A percentile compares a stretch with the other conserved stretches of the same genome.
Conservation (phyloP, 1,139 yeast genomes). For the Kodamaea derodonti region DNA sequence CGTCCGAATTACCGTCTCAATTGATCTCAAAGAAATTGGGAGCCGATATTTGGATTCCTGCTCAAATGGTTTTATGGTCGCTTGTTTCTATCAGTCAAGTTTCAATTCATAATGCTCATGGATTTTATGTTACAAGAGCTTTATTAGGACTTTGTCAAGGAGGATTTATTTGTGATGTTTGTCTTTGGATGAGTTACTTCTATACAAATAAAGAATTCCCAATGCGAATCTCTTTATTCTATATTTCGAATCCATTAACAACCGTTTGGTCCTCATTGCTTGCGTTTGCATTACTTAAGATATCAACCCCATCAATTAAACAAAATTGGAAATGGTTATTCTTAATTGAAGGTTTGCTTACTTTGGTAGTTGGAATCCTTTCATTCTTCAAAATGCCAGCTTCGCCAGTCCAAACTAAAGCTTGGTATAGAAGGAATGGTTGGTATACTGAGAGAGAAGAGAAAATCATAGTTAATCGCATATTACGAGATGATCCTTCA, state of each 20-base stretch:
- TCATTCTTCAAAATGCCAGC: slow-evolving; percentile 60
- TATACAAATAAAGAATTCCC: slow-evolving; percentile 51
- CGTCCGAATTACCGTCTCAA: slow-evolving; percentile 32
- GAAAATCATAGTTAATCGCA: slow-evolving; percentile 57
- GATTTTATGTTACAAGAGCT: slow-evolving; percentile 41
- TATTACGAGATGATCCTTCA: slow-evolving; percentile 64
- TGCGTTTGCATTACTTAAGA: slow-evolving; percentile 44
- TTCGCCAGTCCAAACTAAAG: slow-evolving; percentile 52
- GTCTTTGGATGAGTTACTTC: slow-evolving; percentile 54
- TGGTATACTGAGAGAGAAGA: slow-evolving; percentile 65
- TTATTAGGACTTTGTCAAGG: slow-evolving; percentile 51
- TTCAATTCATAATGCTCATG: slow-evolving; percentile 16
- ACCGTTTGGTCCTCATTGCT: slow-evolving; percentile 36
- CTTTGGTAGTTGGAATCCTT: slow-evolving; percentile 51
- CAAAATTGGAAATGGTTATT: slow-evolving; percentile 68
- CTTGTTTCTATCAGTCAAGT: slow-evolving; percentile 24
- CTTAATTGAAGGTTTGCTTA: slow-evolving; percentile 57
- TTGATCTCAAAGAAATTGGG: slow-evolving; percentile 30
- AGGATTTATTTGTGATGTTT: slow-evolving; percentile 54
- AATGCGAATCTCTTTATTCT: slow-evolving; percentile 47
- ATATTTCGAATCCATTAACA: slow-evolving; percentile 41
- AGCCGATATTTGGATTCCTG: slow-evolving; percentile 31
- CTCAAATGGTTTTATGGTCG: slow-evolving; percentile 25
- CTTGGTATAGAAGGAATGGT: slow-evolving; percentile 49
- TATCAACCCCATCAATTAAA: slow-evolving; percentile 33